Conservation (phyloP, 2,329 filamentous ascomycete genomes). For the Phoma herbarum region DNA sequence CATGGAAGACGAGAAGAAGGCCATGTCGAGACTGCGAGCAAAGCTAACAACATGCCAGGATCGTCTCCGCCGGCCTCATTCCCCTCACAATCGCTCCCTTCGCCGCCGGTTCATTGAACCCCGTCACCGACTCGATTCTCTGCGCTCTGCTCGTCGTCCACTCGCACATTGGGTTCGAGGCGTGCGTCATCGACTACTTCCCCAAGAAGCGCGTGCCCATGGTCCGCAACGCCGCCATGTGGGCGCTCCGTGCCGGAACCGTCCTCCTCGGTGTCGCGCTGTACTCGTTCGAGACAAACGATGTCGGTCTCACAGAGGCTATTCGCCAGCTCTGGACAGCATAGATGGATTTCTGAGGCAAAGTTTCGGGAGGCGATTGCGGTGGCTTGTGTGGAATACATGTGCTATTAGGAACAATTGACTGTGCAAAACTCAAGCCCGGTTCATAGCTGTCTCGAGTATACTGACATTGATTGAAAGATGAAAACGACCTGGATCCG, state of each 20-base stretch:
- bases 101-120: constrained; percentile 89
- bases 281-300: constrained; percentile 99
- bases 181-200: constrained; percentile 90
- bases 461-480: not conserved
- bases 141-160: constrained; percentile 86
- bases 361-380: not conserved
- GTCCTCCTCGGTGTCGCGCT: constrained; percentile 84
- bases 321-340: constrained; percentile 91
- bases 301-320: constrained; percentile 91
- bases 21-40: not conserved
- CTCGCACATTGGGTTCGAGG: constrained; percentile 94
- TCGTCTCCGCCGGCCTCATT: constrained; percentile 80
- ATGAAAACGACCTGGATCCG: not conserved
- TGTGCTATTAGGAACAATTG: constrained; percentile 17
- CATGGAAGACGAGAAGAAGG: not conserved
- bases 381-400: constrained; percentile 23
- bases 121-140: constrained; percentile 83
- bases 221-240: constrained; percentile 72
- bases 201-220: constrained; percentile 75
- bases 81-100: constrained; percentile 92
- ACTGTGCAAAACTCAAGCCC: constrained; percentile 2
- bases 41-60: constrained; percentile 55
- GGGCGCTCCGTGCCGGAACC: constrained; percentile 81
- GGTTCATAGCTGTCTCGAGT: not conserved
- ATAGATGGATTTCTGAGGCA: constrained; percentile 48